Evolutionary conservation across 768 basidiomycete species (phyloP).

Genomic region (Gloeostereum incarnatum): DNA sequence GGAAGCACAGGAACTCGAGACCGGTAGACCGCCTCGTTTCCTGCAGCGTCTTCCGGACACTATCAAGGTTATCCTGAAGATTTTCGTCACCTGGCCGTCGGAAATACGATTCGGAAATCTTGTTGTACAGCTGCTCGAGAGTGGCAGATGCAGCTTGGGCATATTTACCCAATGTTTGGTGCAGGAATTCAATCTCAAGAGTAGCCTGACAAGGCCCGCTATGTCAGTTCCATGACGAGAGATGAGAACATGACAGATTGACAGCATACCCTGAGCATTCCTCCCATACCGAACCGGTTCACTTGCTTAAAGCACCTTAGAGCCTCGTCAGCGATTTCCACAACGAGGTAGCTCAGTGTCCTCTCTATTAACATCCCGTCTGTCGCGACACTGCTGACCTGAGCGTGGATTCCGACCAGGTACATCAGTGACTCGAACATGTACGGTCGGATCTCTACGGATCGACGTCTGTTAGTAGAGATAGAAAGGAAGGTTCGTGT

Average conservation of each 20-base stretch:
- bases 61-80: conserved; percentile 79
- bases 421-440: conserved; percentile 85
- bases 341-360: conserved; percentile 72
- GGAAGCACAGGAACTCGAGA: conserved; percentile 93
- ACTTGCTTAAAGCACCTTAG: conserved; percentile 83
- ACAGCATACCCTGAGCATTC: conserved; percentile 81
- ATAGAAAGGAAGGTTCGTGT: background rate
- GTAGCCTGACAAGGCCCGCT: conserved; percentile 58
- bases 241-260: conserved; percentile 7
- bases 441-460: conserved; percentile 81
- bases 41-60: conserved; percentile 83
- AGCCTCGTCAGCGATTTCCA: conserved; percentile 77
- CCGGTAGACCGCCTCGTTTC: conserved; percentile 87
- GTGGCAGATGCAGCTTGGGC: conserved; percentile 72
- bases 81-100: conserved; percentile 81
- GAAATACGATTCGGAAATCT: conserved; percentile 88
- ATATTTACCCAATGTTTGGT: conserved; percentile 88
- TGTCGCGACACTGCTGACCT: conserved; percentile 75
- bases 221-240: conserved; percentile 3
- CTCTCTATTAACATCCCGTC: conserved; percentile 76
- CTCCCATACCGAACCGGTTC: conserved; percentile 92
- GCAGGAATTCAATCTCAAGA: conserved; percentile 97
- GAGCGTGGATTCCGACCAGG: conserved; percentile 88
- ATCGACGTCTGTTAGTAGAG: conserved; percentile 7
- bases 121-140: conserved; percentile 87